Conservation (phyloP, 768 basidiomycete genomes). For the Suillus tomentosus region DNA sequence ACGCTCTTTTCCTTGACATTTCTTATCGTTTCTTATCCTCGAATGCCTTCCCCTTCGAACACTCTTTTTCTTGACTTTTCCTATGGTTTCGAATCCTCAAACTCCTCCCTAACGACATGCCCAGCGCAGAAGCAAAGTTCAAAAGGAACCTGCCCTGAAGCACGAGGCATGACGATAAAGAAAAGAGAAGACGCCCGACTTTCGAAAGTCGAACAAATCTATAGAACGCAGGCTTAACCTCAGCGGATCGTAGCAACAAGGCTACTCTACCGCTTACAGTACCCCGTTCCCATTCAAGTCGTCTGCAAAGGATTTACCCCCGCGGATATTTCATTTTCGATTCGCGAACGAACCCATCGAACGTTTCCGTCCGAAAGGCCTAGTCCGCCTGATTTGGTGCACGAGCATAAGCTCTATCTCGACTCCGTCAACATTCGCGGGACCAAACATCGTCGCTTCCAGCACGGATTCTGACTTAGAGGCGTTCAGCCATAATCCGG, state of each 20-base stretch:
- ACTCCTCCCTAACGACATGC: neutral
- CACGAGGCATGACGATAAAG: neutral
- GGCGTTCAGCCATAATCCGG: constrained; percentile 85
- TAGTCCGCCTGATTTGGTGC: constrained; percentile 62
- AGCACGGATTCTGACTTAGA: constrained; percentile 83
- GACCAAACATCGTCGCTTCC: constrained; percentile 72
- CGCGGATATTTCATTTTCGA: constrained; percentile 67
- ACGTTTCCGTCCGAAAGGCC: constrained; percentile 56
- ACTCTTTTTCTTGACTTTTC: neutral
- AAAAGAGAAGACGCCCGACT: constrained; percentile 9
- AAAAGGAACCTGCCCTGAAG: neutral
- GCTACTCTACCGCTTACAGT: constrained; percentile 79
- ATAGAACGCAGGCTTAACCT: constrained; percentile 74
- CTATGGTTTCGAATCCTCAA: neutral
- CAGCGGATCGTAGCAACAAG: constrained; percentile 79
- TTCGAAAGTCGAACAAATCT: constrained; percentile 59
- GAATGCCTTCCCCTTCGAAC: too few relatives aligned
- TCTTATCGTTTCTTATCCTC: too few relatives aligned
- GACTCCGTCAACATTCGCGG: constrained; percentile 37
- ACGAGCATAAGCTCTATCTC: constrained; percentile 62
- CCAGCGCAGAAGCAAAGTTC: neutral
- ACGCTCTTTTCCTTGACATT: too few relatives aligned
- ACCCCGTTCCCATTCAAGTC: constrained; percentile 76
- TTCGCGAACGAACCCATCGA: constrained; percentile 40
- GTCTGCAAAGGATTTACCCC: constrained; percentile 80